Conservation (phyloP, 2,329 filamentous ascomycete species). For the Colletotrichum sp. region DNA sequence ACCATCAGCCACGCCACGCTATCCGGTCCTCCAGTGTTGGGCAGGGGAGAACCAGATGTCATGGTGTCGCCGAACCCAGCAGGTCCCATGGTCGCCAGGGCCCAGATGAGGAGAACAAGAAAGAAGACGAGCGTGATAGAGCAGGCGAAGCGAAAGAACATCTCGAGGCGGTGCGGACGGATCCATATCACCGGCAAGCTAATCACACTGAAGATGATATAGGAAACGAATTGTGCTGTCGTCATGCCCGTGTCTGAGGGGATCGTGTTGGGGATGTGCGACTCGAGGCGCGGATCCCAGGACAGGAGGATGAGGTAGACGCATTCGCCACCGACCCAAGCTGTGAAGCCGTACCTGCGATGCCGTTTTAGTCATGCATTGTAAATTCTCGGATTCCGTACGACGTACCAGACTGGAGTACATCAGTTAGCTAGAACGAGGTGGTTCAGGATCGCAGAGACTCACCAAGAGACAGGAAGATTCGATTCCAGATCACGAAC, state of each 20-base stretch:
- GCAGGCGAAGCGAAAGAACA: slow-evolving; percentile 46
- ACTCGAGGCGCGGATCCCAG: slow-evolving; percentile 47
- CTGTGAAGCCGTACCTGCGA: slow-evolving; percentile 46
- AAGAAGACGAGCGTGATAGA: slow-evolving; percentile 45
- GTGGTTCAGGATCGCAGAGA: neutral
- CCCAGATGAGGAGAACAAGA: slow-evolving; percentile 47
- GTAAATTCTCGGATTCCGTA: neutral
- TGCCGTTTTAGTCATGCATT: neutral
- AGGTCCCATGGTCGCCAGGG: slow-evolving; percentile 45
- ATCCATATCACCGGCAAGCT: slow-evolving; percentile 50
- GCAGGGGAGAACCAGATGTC: slow-evolving; percentile 24
- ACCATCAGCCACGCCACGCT: slow-evolving; percentile 42
- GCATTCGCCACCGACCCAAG: slow-evolving; percentile 52
- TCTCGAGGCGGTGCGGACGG: slow-evolving; percentile 45
- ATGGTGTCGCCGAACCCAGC: slow-evolving; percentile 41
- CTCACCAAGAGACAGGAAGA: slow-evolving; percentile 45
- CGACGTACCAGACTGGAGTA: slow-evolving; percentile 27
- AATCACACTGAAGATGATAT: slow-evolving; percentile 48
- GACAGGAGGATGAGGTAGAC: slow-evolving; percentile 50
- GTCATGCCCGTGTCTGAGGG: slow-evolving; percentile 46
- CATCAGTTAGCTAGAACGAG: neutral
- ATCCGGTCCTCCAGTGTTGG: slow-evolving; percentile 30
- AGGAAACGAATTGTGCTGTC: slow-evolving; percentile 46
- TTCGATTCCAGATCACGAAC: slow-evolving; percentile 40
- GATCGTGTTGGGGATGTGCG: slow-evolving; percentile 46